Evolutionary conservation across 1,284 basidiomycete genomes (phyloP).

Genomic region (Fomitopsis schrenkii): DNA sequence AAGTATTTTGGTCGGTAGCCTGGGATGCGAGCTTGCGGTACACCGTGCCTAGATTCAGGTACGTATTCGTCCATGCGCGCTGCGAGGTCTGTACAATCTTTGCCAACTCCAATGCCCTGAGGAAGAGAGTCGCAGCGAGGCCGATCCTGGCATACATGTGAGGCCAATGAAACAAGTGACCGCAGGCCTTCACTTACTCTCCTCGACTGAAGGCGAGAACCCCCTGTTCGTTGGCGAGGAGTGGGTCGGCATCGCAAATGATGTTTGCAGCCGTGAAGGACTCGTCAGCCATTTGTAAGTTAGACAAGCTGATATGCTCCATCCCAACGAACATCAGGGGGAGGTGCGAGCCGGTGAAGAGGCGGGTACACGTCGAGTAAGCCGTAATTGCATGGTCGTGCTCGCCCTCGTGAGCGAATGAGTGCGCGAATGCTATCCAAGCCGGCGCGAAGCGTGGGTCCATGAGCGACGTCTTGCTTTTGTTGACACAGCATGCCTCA

Average conservation of each 20-base stretch:
- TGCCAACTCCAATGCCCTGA: constrained; percentile 69
- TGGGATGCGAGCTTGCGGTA: constrained; percentile 70
- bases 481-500: background rate
- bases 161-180: background rate
- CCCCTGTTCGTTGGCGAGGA: constrained; percentile 90
- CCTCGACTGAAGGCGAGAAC: constrained; percentile 88
- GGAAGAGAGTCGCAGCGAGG: constrained; percentile 68
- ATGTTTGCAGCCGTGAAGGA: constrained; percentile 78
- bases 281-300: constrained; percentile 80
- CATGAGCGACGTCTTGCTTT: constrained; percentile 92
- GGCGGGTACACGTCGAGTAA: constrained; percentile 92
- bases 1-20: background rate
- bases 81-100: constrained; percentile 82
- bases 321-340: constrained; percentile 96
- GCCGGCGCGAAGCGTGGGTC: constrained; percentile 95
- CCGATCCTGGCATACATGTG: constrained; percentile 47
- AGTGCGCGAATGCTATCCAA: constrained; percentile 98
- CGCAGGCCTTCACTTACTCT: constrained; percentile 49
- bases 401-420: constrained; percentile 95
- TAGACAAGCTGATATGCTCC: constrained; percentile 93
- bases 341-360: constrained; percentile 93
- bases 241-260: constrained; percentile 84
- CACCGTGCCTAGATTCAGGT: constrained; percentile 88
- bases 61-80: constrained; percentile 81
- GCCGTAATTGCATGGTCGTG: constrained; percentile 98